A percentile compares a stretch with the other conserved stretches of the same genome.
Evolutionary conservation across 2,329 filamentous ascomycete species (phyloP).

Genomic region (Paraphoma chrysanthemicola): DNA sequence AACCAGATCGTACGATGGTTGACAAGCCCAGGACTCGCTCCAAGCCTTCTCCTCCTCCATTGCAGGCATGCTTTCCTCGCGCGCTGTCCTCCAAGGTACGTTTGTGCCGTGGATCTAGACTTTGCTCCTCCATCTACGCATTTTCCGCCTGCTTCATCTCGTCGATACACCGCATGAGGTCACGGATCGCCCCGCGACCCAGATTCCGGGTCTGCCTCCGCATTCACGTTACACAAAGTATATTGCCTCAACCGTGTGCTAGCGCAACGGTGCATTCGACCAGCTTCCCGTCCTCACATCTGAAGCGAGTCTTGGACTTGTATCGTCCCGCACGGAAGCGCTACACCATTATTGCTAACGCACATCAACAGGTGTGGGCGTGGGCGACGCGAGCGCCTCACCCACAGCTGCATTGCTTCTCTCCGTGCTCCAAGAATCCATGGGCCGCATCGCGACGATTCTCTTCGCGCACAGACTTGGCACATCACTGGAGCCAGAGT

Average conservation of each 20-base stretch:
- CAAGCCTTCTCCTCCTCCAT: constrained; percentile 87
- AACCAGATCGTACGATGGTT: background rate
- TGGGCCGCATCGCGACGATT: constrained; percentile 83
- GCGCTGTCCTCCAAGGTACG: constrained; percentile 78
- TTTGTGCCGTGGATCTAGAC: background rate
- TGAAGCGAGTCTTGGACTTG: background rate
- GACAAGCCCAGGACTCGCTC: constrained; percentile 70
- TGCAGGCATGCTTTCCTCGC: constrained; percentile 77
- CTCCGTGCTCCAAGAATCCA: constrained; percentile 81
- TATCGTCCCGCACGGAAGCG: no score
- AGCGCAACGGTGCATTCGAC: background rate
- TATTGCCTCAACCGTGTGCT: constrained; percentile 4
- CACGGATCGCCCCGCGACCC: constrained; percentile 4
- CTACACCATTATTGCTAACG: constrained; percentile 6
- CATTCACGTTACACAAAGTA: constrained; percentile 1
- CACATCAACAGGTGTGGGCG: constrained; percentile 68
- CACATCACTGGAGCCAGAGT: constrained; percentile 84
- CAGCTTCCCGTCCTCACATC: background rate
- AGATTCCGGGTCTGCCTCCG: background rate
- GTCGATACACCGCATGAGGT: background rate
- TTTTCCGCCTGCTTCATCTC: background rate
- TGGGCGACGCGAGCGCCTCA: constrained; percentile 79
- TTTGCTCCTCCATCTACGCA: background rate
- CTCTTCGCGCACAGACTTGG: constrained; percentile 84
- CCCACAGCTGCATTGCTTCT: constrained; percentile 83